Percentiles rank a stretch among this genome's conserved stretches.
These are phyloP conservation scores for Scheffersomyces amazonensis DNA, from an alignment of 805 yeast genomes.

Conservation along the genomic window DNA sequence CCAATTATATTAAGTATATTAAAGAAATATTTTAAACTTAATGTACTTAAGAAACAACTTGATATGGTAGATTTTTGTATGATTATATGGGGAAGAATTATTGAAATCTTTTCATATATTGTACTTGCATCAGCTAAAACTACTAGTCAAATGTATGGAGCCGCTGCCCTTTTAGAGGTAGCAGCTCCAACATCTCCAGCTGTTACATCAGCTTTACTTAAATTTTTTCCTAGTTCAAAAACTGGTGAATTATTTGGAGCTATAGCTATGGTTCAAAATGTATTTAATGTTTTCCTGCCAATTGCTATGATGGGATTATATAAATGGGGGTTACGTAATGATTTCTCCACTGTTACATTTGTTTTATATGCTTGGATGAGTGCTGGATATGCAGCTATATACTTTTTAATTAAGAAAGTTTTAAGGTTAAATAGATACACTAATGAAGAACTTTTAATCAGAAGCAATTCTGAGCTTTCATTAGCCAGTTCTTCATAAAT, in stretches of 20 bases:
- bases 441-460: conserved; percentile 2
- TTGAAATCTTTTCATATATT: conserved; percentile 37
- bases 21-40: conserved; percentile 23
- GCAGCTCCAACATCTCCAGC: conserved; percentile 55
- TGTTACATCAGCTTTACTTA: conserved; percentile 53
- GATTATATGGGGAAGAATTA: conserved; percentile 26
- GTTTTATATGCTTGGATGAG: conserved; percentile 8
- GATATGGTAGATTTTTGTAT: conserved; percentile 49
- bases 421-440: conserved; percentile 5
- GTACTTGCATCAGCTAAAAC: conserved; percentile 23
- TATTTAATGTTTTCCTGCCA: conserved; percentile 46
- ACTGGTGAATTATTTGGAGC: conserved; percentile 15
- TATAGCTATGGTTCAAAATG: conserved; percentile 51
- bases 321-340: conserved; percentile 15
- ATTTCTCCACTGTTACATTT: conserved; percentile 21
- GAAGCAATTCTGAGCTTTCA: conserved; percentile 3
- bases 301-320: conserved; percentile 46
- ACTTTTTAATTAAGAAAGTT: conserved; percentile 5
- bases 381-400: conserved; percentile 3
- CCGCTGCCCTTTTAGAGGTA: conserved; percentile 32
- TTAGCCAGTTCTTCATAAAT: conserved; percentile 1
- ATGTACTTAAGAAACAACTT: conserved; percentile 30
- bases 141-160: conserved; percentile 46
- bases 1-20: conserved; percentile 42
- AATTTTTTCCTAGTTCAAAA: conserved; percentile 46